phyloP scores from a whole-genome alignment of 805 yeast genomes.

The Cyberlindnera lachancei region DNA sequence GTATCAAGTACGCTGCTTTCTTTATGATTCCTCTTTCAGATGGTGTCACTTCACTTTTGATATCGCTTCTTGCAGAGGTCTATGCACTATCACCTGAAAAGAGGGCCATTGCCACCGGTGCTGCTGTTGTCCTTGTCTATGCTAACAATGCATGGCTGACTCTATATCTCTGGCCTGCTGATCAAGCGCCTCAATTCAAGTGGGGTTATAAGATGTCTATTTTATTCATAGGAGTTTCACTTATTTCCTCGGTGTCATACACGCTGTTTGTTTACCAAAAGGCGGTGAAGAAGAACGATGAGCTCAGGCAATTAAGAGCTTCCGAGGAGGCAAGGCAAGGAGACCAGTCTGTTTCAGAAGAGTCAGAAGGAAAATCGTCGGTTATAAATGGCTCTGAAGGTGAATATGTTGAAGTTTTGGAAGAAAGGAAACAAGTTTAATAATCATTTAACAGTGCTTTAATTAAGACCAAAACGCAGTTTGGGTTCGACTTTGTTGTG shows the following conservation, averaged over 20 bases:
- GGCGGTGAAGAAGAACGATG: conserved; percentile 1
- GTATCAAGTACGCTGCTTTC: conserved; percentile 10
- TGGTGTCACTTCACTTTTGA: conserved; percentile 7
- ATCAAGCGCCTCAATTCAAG: conserved; percentile 34
- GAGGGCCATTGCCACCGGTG: conserved; percentile 32
- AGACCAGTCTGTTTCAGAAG: too few relatives aligned
- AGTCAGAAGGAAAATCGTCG: too few relatives aligned
- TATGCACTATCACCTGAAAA: conserved; percentile 29
- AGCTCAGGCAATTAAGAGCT: too few relatives aligned
- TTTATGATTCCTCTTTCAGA: conserved; percentile 9
- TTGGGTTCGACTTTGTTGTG: too few relatives aligned
- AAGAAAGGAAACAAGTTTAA: too few relatives aligned
- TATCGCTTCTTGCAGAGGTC: conserved; percentile 12
- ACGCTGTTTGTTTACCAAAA: background rate
- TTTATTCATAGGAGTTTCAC: conserved; percentile 2
- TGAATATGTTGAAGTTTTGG: too few relatives aligned
- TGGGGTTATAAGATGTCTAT: conserved; percentile 27
- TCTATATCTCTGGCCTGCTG: conserved; percentile 34
- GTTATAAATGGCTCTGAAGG: too few relatives aligned
- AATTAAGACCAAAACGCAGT: too few relatives aligned
- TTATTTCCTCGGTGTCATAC: background rate
- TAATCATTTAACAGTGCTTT: too few relatives aligned
- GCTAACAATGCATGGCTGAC: conserved; percentile 38
- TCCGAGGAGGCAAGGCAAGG: too few relatives aligned
- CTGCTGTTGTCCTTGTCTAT: conserved; percentile 37